Conservation (phyloP, 176 grass and related monocot genomes). For the Ensete glaucum region DNA sequence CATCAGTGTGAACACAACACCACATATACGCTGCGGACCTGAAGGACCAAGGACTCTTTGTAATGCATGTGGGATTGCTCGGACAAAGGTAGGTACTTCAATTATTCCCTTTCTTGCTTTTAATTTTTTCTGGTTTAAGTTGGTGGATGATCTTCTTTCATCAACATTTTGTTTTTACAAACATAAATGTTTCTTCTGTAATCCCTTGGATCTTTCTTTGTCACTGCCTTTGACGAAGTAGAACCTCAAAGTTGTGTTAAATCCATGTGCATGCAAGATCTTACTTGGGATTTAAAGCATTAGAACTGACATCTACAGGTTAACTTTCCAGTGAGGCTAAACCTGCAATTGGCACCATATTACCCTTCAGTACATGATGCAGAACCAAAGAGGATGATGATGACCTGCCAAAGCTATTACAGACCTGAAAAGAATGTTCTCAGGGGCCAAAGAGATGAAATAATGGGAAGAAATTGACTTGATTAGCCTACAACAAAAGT, state of each 20-base stretch:
- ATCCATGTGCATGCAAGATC: not conserved
- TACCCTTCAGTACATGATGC: too few relatives aligned
- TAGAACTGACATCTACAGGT: too few relatives aligned
- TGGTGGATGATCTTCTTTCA: not conserved
- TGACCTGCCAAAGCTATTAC: too few relatives aligned
- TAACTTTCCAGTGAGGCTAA: too few relatives aligned
- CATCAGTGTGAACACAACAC: constrained; percentile 6
- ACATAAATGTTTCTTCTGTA: not conserved
- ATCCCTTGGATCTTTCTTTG: not conserved
- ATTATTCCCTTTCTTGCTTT: not conserved
- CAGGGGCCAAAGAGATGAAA: too few relatives aligned
- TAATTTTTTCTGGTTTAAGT: not conserved
- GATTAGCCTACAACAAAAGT: too few relatives aligned
- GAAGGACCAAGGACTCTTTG: constrained; percentile 7
- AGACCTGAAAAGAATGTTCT: too few relatives aligned
- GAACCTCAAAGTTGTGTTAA: not conserved
- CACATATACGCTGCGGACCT: constrained; percentile 7
- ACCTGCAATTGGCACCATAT: too few relatives aligned
- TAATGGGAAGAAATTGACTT: too few relatives aligned
- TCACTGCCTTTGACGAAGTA: not conserved
- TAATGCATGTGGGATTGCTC: constrained; percentile 13
- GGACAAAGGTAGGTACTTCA: not conserved
- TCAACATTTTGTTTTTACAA: not conserved
- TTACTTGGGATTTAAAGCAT: too few relatives aligned
- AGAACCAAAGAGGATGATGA: too few relatives aligned